These are phyloP conservation scores for Tricholoma saponaceum DNA, from an alignment of 768 basidiomycete genomes.

Conservation along the genomic window DNA sequence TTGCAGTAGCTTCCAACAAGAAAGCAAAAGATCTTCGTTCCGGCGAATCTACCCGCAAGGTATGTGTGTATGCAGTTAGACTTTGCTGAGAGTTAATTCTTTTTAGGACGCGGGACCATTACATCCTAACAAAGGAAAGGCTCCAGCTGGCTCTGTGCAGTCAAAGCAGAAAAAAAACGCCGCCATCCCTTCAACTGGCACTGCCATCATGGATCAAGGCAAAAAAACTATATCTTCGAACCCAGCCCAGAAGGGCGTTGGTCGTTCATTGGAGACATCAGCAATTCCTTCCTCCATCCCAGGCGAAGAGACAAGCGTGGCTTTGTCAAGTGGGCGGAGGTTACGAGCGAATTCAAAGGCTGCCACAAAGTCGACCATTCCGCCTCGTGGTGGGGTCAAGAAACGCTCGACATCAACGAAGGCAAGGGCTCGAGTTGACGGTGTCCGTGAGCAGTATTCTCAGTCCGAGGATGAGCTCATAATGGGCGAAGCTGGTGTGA, in stretches of 20 bases:
- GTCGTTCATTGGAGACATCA: neutral
- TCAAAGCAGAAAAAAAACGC: neutral
- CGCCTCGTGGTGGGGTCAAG: neutral
- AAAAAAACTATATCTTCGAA: neutral
- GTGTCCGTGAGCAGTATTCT: neutral
- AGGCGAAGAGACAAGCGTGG: neutral
- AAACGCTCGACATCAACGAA: neutral
- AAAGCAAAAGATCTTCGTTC: conserved; percentile 16
- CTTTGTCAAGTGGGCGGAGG: neutral
- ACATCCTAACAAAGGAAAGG: neutral
- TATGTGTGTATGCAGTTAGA: neutral
- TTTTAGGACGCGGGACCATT: neutral
- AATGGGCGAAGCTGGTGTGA: conserved; percentile 12
- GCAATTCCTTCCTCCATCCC: neutral
- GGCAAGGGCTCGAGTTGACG: neutral
- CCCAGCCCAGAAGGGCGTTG: neutral
- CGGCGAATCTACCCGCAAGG: conserved; percentile 1
- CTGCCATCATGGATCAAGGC: neutral
- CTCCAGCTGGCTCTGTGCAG: neutral
- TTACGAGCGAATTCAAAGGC: neutral
- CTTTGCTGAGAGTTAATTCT: neutral
- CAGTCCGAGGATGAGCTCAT: conserved; percentile 9
- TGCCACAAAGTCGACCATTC: neutral
- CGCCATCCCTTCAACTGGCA: neutral
- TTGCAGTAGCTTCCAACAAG: conserved; percentile 25